A percentile compares a stretch with the other conserved stretches of the same genome.
Evolutionary conservation across 1,139 yeast genomes (phyloP).

Genomic region (Pichia sp.): DNA sequence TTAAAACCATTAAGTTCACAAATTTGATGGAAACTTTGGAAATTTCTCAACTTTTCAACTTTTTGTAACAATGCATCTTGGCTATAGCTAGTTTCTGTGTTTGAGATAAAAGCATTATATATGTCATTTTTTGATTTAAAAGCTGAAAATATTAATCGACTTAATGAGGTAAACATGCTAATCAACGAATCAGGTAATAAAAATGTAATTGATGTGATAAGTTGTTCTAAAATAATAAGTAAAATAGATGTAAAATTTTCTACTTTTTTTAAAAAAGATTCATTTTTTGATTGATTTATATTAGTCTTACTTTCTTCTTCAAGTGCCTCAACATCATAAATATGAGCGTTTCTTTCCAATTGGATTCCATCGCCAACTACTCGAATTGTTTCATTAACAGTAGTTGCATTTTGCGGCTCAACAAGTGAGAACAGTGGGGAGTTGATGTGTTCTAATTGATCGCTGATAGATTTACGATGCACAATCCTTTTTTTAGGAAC

Average conservation of each 20-base stretch:
- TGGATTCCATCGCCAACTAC: background rate
- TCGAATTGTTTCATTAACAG: no score
- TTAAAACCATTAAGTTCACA: constrained; percentile 26
- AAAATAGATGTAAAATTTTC: constrained; percentile 22
- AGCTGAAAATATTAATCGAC: constrained; percentile 20
- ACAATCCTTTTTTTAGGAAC: constrained; percentile 2
- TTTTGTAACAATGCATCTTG: constrained; percentile 11
- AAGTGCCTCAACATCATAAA: background rate
- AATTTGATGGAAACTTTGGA: constrained; percentile 24
- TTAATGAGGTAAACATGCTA: constrained; percentile 21
- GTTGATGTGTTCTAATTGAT: constrained; percentile 10
- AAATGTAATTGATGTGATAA: constrained; percentile 25
- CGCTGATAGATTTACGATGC: constrained; percentile 9
- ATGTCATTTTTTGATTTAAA: constrained; percentile 19
- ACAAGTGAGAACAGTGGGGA: background rate
- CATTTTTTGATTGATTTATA: background rate
- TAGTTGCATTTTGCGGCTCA: no score
- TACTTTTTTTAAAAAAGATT: constrained; percentile 9
- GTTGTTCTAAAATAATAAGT: constrained; percentile 26
- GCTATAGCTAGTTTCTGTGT: constrained; percentile 14
- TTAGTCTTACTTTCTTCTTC: background rate
- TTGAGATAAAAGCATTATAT: constrained; percentile 20
- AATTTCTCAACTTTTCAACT: constrained; percentile 24
- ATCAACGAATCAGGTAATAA: constrained; percentile 26
- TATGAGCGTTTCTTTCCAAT: background rate